Conservation (phyloP, 2,329 filamentous ascomycete species). For the Fusarium pseudoanthophilum region DNA sequence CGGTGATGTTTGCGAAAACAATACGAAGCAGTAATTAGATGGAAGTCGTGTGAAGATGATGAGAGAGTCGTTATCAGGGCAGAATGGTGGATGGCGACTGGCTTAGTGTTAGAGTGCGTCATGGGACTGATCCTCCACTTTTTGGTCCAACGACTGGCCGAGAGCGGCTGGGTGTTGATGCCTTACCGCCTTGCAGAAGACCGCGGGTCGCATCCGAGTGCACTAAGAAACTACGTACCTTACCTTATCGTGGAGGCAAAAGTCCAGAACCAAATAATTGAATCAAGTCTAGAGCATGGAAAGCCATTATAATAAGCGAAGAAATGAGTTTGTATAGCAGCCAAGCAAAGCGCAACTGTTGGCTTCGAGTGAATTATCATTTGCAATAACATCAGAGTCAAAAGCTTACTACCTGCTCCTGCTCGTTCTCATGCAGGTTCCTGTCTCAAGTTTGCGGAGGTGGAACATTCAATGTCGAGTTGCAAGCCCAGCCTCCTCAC, state of each 20-base stretch:
- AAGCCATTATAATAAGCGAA: neutral
- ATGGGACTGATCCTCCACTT: conserved; percentile 49
- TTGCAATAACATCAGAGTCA: neutral
- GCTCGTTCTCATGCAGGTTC: conserved; percentile 11
- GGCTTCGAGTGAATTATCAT: neutral
- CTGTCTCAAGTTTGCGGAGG: conserved; percentile 11
- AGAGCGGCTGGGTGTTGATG: conserved; percentile 35
- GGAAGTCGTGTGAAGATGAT: conserved; percentile 27
- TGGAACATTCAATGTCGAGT: conserved; percentile 1
- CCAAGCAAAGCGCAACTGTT: neutral
- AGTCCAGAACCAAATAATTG: conserved; percentile 13
- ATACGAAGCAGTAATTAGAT: conserved; percentile 14
- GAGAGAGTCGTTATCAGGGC: conserved; percentile 41
- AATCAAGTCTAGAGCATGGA: conserved; percentile 1
- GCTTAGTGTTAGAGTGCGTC: conserved; percentile 50
- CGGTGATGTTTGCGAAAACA: neutral
- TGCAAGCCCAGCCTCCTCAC: conserved; percentile 6
- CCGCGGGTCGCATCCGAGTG: conserved; percentile 25
- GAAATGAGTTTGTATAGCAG: neutral
- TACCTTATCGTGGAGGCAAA: conserved; percentile 17
- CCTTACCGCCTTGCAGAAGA: conserved; percentile 41
- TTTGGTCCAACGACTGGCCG: conserved; percentile 31
- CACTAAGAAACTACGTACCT: conserved; percentile 26
- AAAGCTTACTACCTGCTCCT: neutral
- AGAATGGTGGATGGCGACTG: conserved; percentile 42